Evolutionary conservation across 2,329 filamentous ascomycete genomes (phyloP).

Genomic region (Sodiomyces alkalinus): DNA sequence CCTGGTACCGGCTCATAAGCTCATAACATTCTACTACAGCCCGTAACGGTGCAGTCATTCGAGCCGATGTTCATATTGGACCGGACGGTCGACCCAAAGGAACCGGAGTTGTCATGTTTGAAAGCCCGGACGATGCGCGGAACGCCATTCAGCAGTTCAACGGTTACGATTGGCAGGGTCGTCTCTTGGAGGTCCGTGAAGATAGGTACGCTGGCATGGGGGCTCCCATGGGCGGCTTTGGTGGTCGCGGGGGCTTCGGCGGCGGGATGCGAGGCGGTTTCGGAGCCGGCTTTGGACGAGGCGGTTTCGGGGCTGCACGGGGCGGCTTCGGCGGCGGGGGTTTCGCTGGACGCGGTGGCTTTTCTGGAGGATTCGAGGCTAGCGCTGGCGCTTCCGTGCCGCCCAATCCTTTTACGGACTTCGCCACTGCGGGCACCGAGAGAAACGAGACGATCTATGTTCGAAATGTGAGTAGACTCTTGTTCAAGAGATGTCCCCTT

Average conservation of each 20-base stretch:
- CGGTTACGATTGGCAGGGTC: conserved; percentile 96
- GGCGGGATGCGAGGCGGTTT: conserved; percentile 44
- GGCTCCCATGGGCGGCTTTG: conserved; percentile 36
- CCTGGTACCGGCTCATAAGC: conserved; percentile 1
- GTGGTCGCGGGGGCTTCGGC: conserved; percentile 42
- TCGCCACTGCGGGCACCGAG: conserved; percentile 74
- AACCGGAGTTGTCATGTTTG: conserved; percentile 92
- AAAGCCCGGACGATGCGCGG: conserved; percentile 84
- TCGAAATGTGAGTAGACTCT: conserved; percentile 71
- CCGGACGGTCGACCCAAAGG: conserved; percentile 91
- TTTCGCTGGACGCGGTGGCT: conserved; percentile 27
- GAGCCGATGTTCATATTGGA: conserved; percentile 86
- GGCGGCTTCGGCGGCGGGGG: conserved; percentile 25
- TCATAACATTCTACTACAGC: conserved; percentile 14
- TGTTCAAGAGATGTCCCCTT: no score
- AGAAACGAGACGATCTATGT: conserved; percentile 79
- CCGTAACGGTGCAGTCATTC: conserved; percentile 65
- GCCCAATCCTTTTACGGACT: conserved; percentile 90
- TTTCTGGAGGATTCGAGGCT: conserved; percentile 24
- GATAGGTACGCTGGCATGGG: conserved; percentile 70
- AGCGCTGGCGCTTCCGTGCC: conserved; percentile 31
- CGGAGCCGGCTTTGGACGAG: conserved; percentile 35
- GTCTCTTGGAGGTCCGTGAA: conserved; percentile 84
- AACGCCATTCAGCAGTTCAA: conserved; percentile 97
- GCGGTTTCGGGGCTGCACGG: conserved; percentile 27